These are phyloP conservation scores for Chrysanthemum makinoi DNA, from an alignment of 129 eudicot species.

Conservation along the genomic window DNA sequence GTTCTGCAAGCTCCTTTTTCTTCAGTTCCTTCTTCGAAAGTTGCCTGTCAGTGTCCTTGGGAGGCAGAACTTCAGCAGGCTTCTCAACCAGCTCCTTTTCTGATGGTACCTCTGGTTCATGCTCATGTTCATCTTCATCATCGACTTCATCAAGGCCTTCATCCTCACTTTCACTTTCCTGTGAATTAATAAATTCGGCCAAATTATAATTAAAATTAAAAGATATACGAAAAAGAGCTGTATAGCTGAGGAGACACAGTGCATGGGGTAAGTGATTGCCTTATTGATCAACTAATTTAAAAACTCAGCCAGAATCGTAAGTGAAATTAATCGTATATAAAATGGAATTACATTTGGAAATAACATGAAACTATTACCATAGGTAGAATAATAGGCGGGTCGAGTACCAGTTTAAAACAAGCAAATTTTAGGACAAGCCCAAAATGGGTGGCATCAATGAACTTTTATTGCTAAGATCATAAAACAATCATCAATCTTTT, in stretches of 20 bases:
- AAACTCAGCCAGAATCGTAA: slow-evolving; percentile 10
- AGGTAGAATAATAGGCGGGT: background rate
- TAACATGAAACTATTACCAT: background rate
- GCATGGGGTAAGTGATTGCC: background rate
- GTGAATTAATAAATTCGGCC: background rate
- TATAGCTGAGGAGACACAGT: background rate
- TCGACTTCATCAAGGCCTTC: slow-evolving; percentile 70
- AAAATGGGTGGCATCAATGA: too few species aligned
- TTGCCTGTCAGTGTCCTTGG: slow-evolving; percentile 85
- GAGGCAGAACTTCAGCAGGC: slow-evolving; percentile 56
- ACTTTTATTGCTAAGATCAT: too few species aligned
- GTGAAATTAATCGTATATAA: background rate
- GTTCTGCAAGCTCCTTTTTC: slow-evolving; percentile 96
- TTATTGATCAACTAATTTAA: slow-evolving; percentile 4
- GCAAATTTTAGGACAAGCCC: too few species aligned
- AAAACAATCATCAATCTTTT: too few species aligned
- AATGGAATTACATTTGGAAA: background rate
- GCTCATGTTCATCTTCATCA: slow-evolving; percentile 81
- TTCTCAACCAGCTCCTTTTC: slow-evolving; percentile 52
- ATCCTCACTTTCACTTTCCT: slow-evolving; percentile 97
- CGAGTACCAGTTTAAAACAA: too few species aligned
- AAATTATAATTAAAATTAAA: background rate
- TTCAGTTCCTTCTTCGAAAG: slow-evolving; percentile 88
- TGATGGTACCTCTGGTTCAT: slow-evolving; percentile 55
- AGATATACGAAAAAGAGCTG: background rate